Base-by-base conservation (phyloP, 176 grass and related monocot genomes). In the Bonia amplexicaulis region DNA sequence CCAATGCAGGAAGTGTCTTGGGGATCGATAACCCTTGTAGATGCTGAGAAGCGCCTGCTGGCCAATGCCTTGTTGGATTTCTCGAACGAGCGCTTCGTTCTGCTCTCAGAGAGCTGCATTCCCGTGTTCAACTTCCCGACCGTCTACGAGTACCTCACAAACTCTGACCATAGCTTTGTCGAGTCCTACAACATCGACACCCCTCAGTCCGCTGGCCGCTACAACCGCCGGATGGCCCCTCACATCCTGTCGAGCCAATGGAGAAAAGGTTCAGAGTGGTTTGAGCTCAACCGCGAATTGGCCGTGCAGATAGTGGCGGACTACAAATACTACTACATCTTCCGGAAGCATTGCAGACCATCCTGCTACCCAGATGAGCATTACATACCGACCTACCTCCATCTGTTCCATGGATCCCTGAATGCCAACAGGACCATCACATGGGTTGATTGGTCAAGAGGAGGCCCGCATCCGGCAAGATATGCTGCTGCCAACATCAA, bases 381-480 rank as follows among this genome's bases (percentile, higher is more conserved):
- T 74, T 96, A 96, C 88, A 93, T 96, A 85, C 94, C 94, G 4
- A 96, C 94, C 13, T 96, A 91, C 71, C 68, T 96, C 59, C 82
- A 96, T 85, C 76, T 91, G 77, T 91, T 96, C 80, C 80, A 96
- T 9, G 91, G 94, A 71, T 64, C 83, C 23, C 89, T 89, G 45
- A 96, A 91, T 13, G 91, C 91, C 54, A 96, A 96, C 80, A 74
- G 94, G 59, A 96, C 87, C 25, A 82, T 96, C 52, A 96, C 94
- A 66, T 96, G 94, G 94, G 94, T 96, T 15, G 94, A 96, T 78
- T 96, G 94, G 94, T 96, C 94, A 23, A 96, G 94, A 87, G 94
- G 91, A 87, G 94, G 94, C 44, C 89, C 94, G 0, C 94, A 96
- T 79, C 94, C 94, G 31, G 94, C 94, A 7, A 92, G 76, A 22